Percentiles rank a stretch among this genome's conserved stretches.
Conservation (phyloP, 208 protist genomes). For the Crithidia bombi region DNA sequence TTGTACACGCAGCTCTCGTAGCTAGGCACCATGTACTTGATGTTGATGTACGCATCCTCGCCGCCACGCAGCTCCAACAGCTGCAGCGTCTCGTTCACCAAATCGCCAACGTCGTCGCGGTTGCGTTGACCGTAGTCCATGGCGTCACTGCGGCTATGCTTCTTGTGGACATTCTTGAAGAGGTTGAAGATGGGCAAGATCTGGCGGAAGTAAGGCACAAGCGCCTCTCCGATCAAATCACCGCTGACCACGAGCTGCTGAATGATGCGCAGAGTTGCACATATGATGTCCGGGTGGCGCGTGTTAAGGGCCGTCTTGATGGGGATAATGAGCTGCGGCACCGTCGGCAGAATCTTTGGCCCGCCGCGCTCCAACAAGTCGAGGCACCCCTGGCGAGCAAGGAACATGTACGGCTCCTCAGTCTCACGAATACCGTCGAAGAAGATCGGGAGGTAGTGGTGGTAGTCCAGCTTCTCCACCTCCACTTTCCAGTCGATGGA, state of each 20-base stretch:
- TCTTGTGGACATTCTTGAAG: conserved; percentile 96
- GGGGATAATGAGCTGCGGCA: conserved; percentile 99
- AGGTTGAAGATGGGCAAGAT: conserved; percentile 99
- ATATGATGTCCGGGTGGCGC: conserved; percentile 97
- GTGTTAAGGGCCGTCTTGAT: conserved; percentile 99
- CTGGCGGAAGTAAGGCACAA: conserved; percentile 99
- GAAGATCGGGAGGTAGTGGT: conserved; percentile 99
- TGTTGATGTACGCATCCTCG: conserved; percentile 95
- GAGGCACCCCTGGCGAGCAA: conserved; percentile 95
- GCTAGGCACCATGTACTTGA: conserved; percentile 96
- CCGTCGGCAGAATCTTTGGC: conserved; percentile 97
- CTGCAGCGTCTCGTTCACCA: conserved; percentile 98
- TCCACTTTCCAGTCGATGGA: conserved; percentile 98
- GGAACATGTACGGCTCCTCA: conserved; percentile 98
- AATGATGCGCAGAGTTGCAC: conserved; percentile 95
- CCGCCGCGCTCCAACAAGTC: conserved; percentile 96
- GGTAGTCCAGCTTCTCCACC: conserved; percentile 98
- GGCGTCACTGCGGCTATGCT: conserved; percentile 87
- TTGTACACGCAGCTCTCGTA: conserved; percentile 93
- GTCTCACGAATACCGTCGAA: conserved; percentile 99
- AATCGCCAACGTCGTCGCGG: conserved; percentile 95
- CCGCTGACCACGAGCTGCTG: conserved; percentile 96
- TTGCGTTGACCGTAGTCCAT: conserved; percentile 98
- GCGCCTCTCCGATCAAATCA: conserved; percentile 97
- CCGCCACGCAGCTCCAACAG: conserved; percentile 92